Base-by-base conservation (phyloP, 1,284 basidiomycete species). In the Ustilago sp. region DNA sequence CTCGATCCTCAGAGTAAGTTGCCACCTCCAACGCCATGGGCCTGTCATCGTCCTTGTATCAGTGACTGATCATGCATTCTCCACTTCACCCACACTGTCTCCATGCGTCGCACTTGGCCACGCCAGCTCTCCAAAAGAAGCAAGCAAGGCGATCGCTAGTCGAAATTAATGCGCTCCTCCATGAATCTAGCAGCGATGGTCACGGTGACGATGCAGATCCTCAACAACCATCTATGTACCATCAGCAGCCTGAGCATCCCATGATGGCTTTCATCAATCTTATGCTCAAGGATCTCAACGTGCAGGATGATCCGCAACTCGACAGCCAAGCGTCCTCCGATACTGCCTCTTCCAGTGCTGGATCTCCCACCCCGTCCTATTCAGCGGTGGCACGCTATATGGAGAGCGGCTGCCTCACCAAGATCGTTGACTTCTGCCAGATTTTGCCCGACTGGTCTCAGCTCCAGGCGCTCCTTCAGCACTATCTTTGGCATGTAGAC, bases 181-280 rank as follows among this genome's bases (percentile, higher is more conserved):
- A 63, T 4, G 48, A 64, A 7, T 28, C 60, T 13, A 51, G 23
- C n/a, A 54, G 31, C 3, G n/a, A 55, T 4, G 59, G 64, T 5
- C 39, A 56, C 9, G 45, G 34, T 50, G 61, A 66, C 35, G 67
- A 77, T 52, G 35, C 62, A 38, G 69, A 68, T 41, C 69, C 66
- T 2, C 63, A 73, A 38, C 69, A 66, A 32, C 64, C 51, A 0
- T 17, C 55, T 9, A 39, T 43, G n/a, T n/a, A 19, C 5, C 54
- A 53, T 3, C 57, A 62, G 5, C 41, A 41, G 4, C 48, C 66
- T 3, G 63, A 73, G 47, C 75, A 72, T 50, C 75, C 75, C 28
- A 70, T 78, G 59, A 74, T 74, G 61, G 61, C 64, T 3, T 78
- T 78, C 48, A 62, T 78, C 67, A 78, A 78, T 38, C 70, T 68